Conservation (phyloP, 2,329 filamentous ascomycete species). For the Zymoseptoria crescenta region DNA sequence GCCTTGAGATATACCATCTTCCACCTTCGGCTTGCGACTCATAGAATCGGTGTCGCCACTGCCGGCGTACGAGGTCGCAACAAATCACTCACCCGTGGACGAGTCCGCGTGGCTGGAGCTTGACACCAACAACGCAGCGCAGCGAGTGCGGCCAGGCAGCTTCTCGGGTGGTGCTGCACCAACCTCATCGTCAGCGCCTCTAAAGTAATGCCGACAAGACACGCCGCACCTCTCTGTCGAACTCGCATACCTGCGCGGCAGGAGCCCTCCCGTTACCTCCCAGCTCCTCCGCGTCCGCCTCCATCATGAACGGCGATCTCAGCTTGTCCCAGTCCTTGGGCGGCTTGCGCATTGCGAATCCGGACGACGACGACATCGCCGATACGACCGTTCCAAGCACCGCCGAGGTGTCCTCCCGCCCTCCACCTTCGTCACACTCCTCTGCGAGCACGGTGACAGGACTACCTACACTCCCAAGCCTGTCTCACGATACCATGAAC, state of each 20-base stretch:
- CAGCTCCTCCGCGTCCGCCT: constrained; percentile 17
- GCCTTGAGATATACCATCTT: not conserved
- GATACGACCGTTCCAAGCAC: constrained; percentile 10
- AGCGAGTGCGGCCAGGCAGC: not conserved
- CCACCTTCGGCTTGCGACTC: not conserved
- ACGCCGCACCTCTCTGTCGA: not conserved
- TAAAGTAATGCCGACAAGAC: not conserved
- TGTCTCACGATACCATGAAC: constrained; percentile 28
- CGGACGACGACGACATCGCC: constrained; percentile 56
- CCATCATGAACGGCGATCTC: constrained; percentile 77
- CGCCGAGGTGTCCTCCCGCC: constrained; percentile 12
- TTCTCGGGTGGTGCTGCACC: not conserved
- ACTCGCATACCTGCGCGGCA: not conserved
- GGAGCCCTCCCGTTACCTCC: not conserved
- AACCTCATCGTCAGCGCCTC: not conserved
- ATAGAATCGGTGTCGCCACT: not conserved
- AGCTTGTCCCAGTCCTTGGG: constrained; percentile 88
- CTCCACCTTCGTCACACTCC: constrained; percentile 27
- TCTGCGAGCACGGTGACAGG: constrained; percentile 33
- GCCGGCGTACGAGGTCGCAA: not conserved
- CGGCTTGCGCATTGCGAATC: constrained; percentile 93
- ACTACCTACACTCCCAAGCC: constrained; percentile 22
- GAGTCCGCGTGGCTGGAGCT: not conserved
- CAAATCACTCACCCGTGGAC: not conserved
- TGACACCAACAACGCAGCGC: not conserved